Conservation (phyloP, 2,329 filamentous ascomycete species). For the Cordyceps tenuipes region DNA sequence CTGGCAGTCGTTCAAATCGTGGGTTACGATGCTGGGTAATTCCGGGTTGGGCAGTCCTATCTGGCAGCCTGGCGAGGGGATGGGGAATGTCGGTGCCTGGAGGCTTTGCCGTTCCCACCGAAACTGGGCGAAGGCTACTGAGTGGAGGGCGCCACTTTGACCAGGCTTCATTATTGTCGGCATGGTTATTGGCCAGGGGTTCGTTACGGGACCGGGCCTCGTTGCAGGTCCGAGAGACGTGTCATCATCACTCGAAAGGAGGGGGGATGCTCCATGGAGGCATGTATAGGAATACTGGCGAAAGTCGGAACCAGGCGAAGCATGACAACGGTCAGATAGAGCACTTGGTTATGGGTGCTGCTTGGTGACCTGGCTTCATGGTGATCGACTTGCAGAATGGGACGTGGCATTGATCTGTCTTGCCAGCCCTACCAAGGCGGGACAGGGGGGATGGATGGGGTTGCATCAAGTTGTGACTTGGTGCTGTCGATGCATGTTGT, state of each 20-base stretch:
- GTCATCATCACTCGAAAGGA: background rate
- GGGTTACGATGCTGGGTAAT: background rate
- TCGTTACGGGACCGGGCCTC: background rate
- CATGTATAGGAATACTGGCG: background rate
- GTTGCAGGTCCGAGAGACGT: background rate
- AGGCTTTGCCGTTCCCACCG: constrained; percentile 1
- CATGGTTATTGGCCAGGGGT: constrained; percentile 17
- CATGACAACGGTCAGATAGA: no score
- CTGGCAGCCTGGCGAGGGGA: constrained; percentile 8
- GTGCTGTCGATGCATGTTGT: background rate
- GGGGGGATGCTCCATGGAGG: background rate
- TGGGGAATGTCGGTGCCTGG: constrained; percentile 24
- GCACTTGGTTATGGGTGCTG: background rate
- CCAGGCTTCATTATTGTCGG: constrained; percentile 23
- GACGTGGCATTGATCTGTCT: constrained; percentile 1
- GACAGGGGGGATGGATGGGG: background rate
- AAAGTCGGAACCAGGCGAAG: background rate
- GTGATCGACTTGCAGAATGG: background rate
- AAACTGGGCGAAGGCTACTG: background rate
- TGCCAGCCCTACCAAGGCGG: constrained; percentile 4
- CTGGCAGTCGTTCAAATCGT: constrained; percentile 1
- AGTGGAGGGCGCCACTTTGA: constrained; percentile 4
- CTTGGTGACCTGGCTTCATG: background rate
- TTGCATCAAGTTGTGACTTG: background rate
- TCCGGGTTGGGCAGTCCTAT: background rate